Base-by-base conservation (phyloP, 768 basidiomycete genomes). In the Atractiella rhizophila region DNA sequence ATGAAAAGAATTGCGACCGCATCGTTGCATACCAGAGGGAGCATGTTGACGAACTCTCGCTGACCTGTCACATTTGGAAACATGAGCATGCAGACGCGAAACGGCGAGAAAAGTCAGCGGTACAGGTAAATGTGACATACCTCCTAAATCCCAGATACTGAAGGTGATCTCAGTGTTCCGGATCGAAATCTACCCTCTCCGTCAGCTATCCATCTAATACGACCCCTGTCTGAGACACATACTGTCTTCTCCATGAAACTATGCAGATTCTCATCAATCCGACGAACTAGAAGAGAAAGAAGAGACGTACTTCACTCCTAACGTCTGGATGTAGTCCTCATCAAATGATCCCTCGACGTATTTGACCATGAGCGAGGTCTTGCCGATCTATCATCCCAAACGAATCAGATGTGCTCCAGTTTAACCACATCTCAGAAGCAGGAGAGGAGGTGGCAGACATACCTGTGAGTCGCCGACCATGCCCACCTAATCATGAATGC, bases 1-100 rank as follows among this genome's bases (percentile, higher is more conserved):
- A 96, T 96, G 73, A 96, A 98, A 35, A 98, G 67, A 55, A 98
- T 88, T 29, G 91, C 91, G 43, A 96, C 86, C n/a, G 91, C 88
- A 53, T 96, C 88, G 56, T 94, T 96, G 62, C 85, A 94, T 49
- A 94, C 88, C 32, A 96, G 70, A 15, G 88, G 88, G 27, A 94
- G 65, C 86, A 96, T 94, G 62, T 88, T 88, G 18, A 98, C 91
- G 60, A 98, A 98, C 61, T 98, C 91, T 39, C 88, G 69, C 59
- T 98, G 88, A 35, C 82, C 56, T 41, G 48, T 48, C 32, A 48
- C 42, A 35, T 49, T 50, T 48, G 21, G 31, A 15, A 28, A 19
- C 24, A 27, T 39, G 29, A 30, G 30, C 24, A 24, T 28, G 16
- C 25, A 27, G 27, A 18, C n/a, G 13, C 35, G 23, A 39, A 13